Evolutionary conservation across 2,329 filamentous ascomycete species (phyloP), one percentile per base, ranked within the genome.

Genomic region (Clarireedia sp.): DNA sequence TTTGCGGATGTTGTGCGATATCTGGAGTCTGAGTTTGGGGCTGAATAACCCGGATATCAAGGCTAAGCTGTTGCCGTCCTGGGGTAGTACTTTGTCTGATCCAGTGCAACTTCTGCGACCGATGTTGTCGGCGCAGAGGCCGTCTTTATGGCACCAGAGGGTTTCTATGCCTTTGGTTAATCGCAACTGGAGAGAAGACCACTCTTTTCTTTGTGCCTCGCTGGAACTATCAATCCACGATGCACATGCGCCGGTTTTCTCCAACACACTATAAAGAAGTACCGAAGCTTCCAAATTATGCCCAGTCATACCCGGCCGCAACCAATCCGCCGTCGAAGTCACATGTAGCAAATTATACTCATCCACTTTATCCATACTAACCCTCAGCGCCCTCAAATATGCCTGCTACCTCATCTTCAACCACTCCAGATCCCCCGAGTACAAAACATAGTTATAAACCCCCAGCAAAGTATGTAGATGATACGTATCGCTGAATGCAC

Each of bases 391-490:
- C 9, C 64, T 65, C 3, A 72, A 64, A 59, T 82, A 82, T 1
- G 70, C 71, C 0, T 68, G 58, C 80, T 79, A 83, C 29, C 74
- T 75, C 12, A 62, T 56, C 8, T 65, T 60, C 19, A 83, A 63
- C 60, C 79, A 83, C 0, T 66, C 68, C 2, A 76, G 65, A 57
- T 83, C 78, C n/a, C 78, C 77, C 0, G 78, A 78, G 60, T 75
- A 83, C 1, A 82, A 69, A 45, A 80, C 73, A 61, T 83, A 83
- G 51, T 79, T 77, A 64, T 80, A 78, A 7, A 77, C 77, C 3
- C 79, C 78, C 47, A 84, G 75, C 67, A 84, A 74, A 2, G 76
- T 78, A 70, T 79, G 79, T 57, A 82, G 72, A 55, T 84, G 80
- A 60, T 83, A 84, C 0, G 80, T 83, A 58, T 77, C 78, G 33